Evolutionary conservation across 139 green algal species (phyloP), one percentile per base, ranked within the genome.

Genomic region (Zygnema cylindricum): DNA sequence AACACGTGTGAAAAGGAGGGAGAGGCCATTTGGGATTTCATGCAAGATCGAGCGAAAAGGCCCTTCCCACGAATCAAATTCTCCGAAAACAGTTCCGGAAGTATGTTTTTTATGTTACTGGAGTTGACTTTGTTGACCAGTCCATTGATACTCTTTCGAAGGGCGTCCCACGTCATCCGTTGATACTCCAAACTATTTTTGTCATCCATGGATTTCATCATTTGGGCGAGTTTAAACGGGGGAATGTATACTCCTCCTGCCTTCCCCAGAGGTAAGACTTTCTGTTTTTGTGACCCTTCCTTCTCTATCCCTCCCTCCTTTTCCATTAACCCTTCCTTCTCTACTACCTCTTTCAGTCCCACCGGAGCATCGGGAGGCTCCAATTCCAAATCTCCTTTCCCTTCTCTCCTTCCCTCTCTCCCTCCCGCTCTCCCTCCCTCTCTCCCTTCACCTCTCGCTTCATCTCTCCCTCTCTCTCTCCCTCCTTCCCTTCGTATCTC

Each of bases 71-170:
- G 93, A 25, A 97, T 77, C 78, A 99, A 87, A 92, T 99, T 99
- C 94, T 98, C 93, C 33, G 84, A 0, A 76, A 99, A 98, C 25
- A 99, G 89, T 93, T 99, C 97, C 3, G 95, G 95, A 82, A 99
- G 92, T 40, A 99, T 95, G 79, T 96, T 92, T 89, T 97, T 98
- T 84, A 99, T 95, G 93, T 99, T 99, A 1, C 87, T 79, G 2
- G 91, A 85, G 93, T 98, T 99, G 88, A 93, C 87, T 93, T 99
- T 99, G 95, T 99, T 99, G 86, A 99, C 94, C n/a, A 99, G 94
- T 43, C 97, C 97, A 88, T 99, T 99, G 89, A 99, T 94, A 41
- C 82, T 93, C 91, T 97, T 97, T 55, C 95, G 87, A 89, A 97
- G 81, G 43, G 95, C 95, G 87, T 99, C 97, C 97, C 97, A 99